A percentile compares a stretch with the other conserved stretches of the same genome.
Evolutionary conservation across 768 basidiomycete species (phyloP).

Genomic region (Trichaptum fuscoviolaceum): DNA sequence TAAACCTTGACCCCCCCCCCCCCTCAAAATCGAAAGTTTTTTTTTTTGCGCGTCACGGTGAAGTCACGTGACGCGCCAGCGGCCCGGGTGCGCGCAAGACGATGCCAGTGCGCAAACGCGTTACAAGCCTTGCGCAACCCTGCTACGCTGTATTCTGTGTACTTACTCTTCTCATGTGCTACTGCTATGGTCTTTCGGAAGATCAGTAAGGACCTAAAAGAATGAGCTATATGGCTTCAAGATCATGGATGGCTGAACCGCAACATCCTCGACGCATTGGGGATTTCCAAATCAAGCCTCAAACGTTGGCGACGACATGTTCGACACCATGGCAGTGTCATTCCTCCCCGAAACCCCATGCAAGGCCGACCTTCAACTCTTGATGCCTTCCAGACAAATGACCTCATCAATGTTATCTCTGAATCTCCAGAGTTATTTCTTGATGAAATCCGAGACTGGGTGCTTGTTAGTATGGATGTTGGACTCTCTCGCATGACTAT

Average conservation of each 20-base stretch:
- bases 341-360: neutral
- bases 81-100: neutral
- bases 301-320: neutral
- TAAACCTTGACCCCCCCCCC: neutral
- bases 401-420: neutral
- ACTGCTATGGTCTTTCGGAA: neutral
- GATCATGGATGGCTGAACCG: neutral
- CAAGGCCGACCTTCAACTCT: neutral
- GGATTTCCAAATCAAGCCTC: neutral
- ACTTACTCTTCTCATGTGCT: neutral
- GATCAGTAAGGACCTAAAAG: neutral
- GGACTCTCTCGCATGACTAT: slow-evolving; percentile 15
- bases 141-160: neutral
- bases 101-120: no score
- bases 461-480: slow-evolving; percentile 15
- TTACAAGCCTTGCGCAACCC: neutral
- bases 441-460: slow-evolving; percentile 21
- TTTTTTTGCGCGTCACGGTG: neutral
- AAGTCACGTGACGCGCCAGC: neutral
- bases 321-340: neutral
- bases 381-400: neutral
- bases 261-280: neutral
- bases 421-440: slow-evolving; percentile 18
- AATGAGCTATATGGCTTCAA: neutral
- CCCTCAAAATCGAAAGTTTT: neutral